Base-by-base conservation (phyloP, 2,329 filamentous ascomycete genomes). In the Berkeleyomyces basicola region DNA sequence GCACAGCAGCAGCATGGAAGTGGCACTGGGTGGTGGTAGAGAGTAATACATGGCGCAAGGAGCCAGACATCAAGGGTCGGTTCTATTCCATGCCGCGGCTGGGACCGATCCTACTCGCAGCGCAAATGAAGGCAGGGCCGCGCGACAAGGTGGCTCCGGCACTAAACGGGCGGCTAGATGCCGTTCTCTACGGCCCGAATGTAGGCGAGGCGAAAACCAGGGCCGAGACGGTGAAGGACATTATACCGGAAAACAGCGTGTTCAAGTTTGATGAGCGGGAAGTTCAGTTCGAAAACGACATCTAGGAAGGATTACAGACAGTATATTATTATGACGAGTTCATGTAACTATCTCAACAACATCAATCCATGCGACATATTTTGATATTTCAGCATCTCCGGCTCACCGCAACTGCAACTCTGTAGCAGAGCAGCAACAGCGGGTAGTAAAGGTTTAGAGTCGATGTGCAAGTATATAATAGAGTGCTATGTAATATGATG, bases 81-180 rank as follows among this genome's bases (percentile, higher is more conserved):
- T 82, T 82, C 71, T 83, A 83, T 71, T 77, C 80, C 14, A 78
- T 78, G n/a, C 71, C 76, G 63, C 74, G 75, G 64, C 72, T 83
- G 43, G 77, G 81, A 70, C 74, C 75, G 14, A 75, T 82, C 62
- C 71, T 82, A 61, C 73, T 78, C 47, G 72, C 72, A 7, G 68
- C 67, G 1, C 70, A 69, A 4, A 76, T 75, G 64, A 70, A 75
- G 47, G 69, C 70, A 3, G 72, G 73, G 14, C 66, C 77, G 42
- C 58, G 61, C 9, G 61, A 63, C 42, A 62, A 63, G 39, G 55
- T 60, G 33, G 39, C 59, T 14, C 58, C 63, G 70, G 77, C 77
- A 59, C 73, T 83, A 16, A 83, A 83, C 68, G 81, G 79, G 62
- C 74, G 80, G 6, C 75, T 76, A 69, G 71, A 73, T 31, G 65